Conservation (phyloP, 768 basidiomycete species). For the Gloeopeniophorella convolvens region DNA sequence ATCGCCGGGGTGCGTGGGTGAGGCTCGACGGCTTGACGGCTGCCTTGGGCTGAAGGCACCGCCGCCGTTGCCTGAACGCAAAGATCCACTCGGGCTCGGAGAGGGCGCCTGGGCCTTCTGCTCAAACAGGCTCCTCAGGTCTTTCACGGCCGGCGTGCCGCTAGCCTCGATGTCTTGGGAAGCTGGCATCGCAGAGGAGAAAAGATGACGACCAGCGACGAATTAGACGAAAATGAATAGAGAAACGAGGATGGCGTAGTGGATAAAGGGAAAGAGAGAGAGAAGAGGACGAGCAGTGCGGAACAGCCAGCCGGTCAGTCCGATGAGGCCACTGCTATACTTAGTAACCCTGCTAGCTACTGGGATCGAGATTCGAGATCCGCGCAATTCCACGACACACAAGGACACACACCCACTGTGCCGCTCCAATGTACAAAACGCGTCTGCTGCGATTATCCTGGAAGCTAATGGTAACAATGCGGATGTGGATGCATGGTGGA, state of each 20-base stretch:
- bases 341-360: too few relatives aligned
- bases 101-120: constrained; percentile 7
- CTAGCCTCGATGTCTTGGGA: background rate
- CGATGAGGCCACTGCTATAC: too few relatives aligned
- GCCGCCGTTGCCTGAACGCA: background rate
- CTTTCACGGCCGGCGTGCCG: constrained; percentile 10
- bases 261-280: background rate
- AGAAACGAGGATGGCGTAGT: background rate
- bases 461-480: too few relatives aligned
- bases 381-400: too few relatives aligned
- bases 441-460: too few relatives aligned
- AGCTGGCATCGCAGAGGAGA: background rate
- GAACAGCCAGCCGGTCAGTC: too few relatives aligned
- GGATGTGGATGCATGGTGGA: too few relatives aligned
- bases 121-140: constrained; percentile 12
- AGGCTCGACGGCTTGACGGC: constrained; percentile 2
- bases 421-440: too few relatives aligned
- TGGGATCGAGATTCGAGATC: too few relatives aligned
- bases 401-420: too few relatives aligned
- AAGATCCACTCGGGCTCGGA: background rate
- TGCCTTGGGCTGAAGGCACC: background rate
- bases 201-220: background rate
- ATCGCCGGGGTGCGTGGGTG: background rate
- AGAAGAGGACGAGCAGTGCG: too few relatives aligned
- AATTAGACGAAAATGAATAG: background rate